Evolutionary conservation across 306 rosid species (phyloP), one percentile per base, ranked within the genome.

Genomic region (Quercus mongolica): DNA sequence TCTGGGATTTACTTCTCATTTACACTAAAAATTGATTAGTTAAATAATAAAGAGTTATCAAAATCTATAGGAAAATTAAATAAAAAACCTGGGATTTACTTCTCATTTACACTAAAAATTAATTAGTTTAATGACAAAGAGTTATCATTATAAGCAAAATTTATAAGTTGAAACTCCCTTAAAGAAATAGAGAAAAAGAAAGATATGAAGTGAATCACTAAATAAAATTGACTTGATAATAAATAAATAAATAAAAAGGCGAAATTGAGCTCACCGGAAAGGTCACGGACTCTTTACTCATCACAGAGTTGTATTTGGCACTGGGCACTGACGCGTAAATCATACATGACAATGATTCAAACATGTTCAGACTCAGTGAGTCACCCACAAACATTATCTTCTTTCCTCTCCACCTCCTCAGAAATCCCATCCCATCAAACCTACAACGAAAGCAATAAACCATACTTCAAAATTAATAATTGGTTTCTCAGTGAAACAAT

Each of bases 331-430:
- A 89, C 94, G 96, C 89, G 23, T 90, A 90, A 77, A 95, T 88
- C 93, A 95, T 86, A 83, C 99, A 95, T 4, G 94, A 73, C 69
- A 95, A 63, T 44, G 99, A 95, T 89, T 95, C 94, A 94, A 96
- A 95, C 99, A 91, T 91, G 85, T 95, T 95, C 62, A 95, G 52
- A 88, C 99, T 95, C 98, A 95, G 90, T 54, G 99, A 95, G 79
- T 95, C 99, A 0, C 99, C 99, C 77, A 95, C 99, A 76, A 95
- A 95, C 99, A 95, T 93, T 91, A 95, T 91, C 85, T 88, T 91
- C 84, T 91, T 95, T 63, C 97, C 98, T 11, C 74, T 89, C 97
- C 97, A 95, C 12, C 75, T 90, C 51, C 55, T 90, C 79, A 95
- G 68, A 44, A 95, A 86, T 75, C 79, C 94, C 57, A 17, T 6